phyloP scores from a whole-genome alignment of 2,329 filamentous ascomycete genomes.

The Calonectria naviculata region DNA sequence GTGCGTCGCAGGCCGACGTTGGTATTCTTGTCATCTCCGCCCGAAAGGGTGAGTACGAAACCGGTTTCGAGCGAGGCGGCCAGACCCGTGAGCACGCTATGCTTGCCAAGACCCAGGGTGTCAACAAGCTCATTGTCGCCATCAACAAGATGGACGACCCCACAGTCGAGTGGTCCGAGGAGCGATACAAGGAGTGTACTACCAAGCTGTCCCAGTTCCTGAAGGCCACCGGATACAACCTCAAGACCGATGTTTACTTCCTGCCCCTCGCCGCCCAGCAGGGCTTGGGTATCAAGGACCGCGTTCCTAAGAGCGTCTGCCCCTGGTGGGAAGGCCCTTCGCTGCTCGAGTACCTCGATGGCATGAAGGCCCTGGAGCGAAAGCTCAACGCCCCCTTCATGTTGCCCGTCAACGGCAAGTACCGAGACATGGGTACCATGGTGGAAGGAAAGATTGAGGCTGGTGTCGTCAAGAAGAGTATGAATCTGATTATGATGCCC shows the following conservation, averaged over 20 bases:
- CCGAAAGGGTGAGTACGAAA: constrained; percentile 98
- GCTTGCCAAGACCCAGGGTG: constrained; percentile 97
- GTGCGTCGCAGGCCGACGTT: constrained; percentile 91
- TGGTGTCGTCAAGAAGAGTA: constrained; percentile 91
- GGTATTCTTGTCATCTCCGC: constrained; percentile 96
- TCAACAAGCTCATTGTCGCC: constrained; percentile 93
- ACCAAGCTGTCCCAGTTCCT: constrained; percentile 89
- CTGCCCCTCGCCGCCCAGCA: constrained; percentile 97
- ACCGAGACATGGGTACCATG: constrained; percentile 97
- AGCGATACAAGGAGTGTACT: constrained; percentile 92
- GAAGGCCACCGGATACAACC: constrained; percentile 92
- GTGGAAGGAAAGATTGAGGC: constrained; percentile 98
- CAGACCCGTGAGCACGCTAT: constrained; percentile 98
- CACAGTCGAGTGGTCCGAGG: constrained; percentile 95
- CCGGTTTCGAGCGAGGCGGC: constrained; percentile 94
- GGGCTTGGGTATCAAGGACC: constrained; percentile 87
- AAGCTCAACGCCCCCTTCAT: constrained; percentile 99
- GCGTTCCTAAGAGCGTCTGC: constrained; percentile 79
- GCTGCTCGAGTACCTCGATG: constrained; percentile 93
- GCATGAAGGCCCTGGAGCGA: constrained; percentile 91
- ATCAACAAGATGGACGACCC: constrained; percentile 99
- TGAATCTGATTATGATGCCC: constrained; percentile 92
- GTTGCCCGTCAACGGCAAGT: constrained; percentile 98
- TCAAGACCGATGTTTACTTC: constrained; percentile 92
- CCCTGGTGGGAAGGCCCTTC: constrained; percentile 92